A percentile compares a stretch with the other conserved stretches of the same genome.
Conservation (phyloP, 805 yeast species). For the Suhomyces kilbournensis region DNA sequence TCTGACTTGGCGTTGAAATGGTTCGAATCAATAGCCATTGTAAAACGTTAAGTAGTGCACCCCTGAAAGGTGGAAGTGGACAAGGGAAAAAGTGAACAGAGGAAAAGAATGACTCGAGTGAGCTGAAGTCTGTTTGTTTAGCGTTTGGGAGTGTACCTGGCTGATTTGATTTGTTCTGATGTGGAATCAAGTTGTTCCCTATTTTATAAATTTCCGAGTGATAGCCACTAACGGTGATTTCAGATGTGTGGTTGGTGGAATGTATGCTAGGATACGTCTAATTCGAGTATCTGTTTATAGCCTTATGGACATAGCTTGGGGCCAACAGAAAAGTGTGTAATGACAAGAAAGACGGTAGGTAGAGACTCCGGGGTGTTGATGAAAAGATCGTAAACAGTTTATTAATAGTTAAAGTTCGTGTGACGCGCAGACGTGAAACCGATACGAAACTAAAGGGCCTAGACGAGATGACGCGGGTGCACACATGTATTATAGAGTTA, state of each 20-base stretch:
- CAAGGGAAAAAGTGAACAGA: neutral
- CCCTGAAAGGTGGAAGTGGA: no score
- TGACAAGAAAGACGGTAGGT: neutral
- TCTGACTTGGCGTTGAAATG: constrained; percentile 23
- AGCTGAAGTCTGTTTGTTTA: no score
- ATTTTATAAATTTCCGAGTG: neutral
- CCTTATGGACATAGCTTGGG: neutral
- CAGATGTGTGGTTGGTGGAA: neutral
- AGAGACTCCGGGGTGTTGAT: neutral
- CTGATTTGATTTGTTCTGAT: neutral
- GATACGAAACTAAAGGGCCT: no score
- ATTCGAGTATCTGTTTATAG: neutral
- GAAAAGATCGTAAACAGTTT: neutral
- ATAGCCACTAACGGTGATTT: neutral
- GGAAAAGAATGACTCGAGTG: neutral
- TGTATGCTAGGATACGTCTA: neutral
- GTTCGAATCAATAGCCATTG: constrained; percentile 1
- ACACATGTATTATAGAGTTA: no score
- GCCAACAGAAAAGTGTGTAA: neutral
- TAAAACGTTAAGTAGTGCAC: no score
- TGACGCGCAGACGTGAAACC: neutral
- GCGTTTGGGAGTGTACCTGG: neutral
- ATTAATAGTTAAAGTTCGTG: neutral
- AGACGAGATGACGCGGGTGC: no score
- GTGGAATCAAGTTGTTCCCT: neutral